Evolutionary conservation across 164 flowering plant species (phyloP).

Genomic region (Dillenia turbinata): DNA sequence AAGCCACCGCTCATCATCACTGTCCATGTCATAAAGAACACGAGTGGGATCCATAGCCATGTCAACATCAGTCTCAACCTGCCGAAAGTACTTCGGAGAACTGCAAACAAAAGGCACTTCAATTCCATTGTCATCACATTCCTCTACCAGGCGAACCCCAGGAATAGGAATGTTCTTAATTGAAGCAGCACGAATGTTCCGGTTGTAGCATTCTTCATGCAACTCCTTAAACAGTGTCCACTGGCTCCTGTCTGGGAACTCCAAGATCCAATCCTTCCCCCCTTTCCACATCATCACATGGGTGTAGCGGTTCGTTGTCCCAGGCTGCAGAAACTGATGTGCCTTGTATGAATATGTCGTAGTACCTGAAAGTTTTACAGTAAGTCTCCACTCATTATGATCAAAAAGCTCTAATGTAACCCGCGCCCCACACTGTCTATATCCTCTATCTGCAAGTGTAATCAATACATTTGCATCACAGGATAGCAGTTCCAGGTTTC

Average conservation of each 20-base stretch:
- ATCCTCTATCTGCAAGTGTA: slow-evolving; percentile 67
- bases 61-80: slow-evolving; percentile 76
- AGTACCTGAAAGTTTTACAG: slow-evolving; percentile 60
- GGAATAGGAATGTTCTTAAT: slow-evolving; percentile 94
- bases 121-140: slow-evolving; percentile 45
- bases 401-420: slow-evolving; percentile 66
- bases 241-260: slow-evolving; percentile 83
- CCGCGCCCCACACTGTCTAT: slow-evolving; percentile 83
- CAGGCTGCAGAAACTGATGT: slow-evolving; percentile 83
- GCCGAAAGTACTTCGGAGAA: slow-evolving; percentile 57
- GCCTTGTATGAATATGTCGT: slow-evolving; percentile 79
- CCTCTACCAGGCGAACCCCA: slow-evolving; percentile 78
- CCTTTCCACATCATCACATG: slow-evolving; percentile 99
- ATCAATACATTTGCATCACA: slow-evolving; percentile 82
- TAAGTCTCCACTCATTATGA: slow-evolving; percentile 82
- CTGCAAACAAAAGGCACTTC: slow-evolving; percentile 52
- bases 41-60: slow-evolving; percentile 81
- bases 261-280: slow-evolving; percentile 95
- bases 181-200: slow-evolving; percentile 79
- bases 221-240: slow-evolving; percentile 90
- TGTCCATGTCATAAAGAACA: slow-evolving; percentile 95
- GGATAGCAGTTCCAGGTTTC: slow-evolving; percentile 41
- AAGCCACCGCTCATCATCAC: slow-evolving; percentile 89
- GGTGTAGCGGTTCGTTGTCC: slow-evolving; percentile 79
- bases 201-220: slow-evolving; percentile 90